A percentile compares a stretch with the other conserved stretches of the same genome.
These are phyloP conservation scores for Pythium rhizo-oryzae DNA, from an alignment of 352 stramenopile species.

Conservation along the genomic window DNA sequence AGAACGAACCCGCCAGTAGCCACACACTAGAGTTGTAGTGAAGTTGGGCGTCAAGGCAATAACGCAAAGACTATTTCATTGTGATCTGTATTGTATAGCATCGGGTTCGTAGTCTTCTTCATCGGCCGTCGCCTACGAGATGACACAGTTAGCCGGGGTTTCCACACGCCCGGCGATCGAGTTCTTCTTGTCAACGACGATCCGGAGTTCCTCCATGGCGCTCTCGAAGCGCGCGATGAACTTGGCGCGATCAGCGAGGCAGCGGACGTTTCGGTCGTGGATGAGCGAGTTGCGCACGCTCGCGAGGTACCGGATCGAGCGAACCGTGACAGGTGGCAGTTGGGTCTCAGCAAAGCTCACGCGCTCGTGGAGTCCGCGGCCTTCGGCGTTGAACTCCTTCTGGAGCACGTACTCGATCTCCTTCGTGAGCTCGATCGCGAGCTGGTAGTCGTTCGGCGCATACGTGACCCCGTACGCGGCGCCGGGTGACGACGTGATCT, in stretches of 20 bases:
- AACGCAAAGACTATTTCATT: too few species aligned
- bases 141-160: slow-evolving; percentile 23
- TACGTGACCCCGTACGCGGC: slow-evolving; percentile 33
- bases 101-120: not conserved
- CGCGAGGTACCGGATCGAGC: slow-evolving; percentile 76
- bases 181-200: slow-evolving; percentile 61
- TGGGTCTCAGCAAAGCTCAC: slow-evolving; percentile 48
- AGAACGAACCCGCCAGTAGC: not conserved
- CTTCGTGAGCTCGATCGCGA: slow-evolving; percentile 83
- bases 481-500: slow-evolving; percentile 16
- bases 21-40: too few species aligned
- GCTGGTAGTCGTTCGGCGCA: slow-evolving; percentile 77
- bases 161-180: slow-evolving; percentile 3
- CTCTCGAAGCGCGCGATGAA: slow-evolving; percentile 73
- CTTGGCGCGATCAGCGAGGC: slow-evolving; percentile 53
- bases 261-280: slow-evolving; percentile 66
- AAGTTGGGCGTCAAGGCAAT: not conserved
- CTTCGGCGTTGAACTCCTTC: slow-evolving; percentile 62
- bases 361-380: slow-evolving; percentile 76
- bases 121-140: slow-evolving; percentile 31
- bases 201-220: slow-evolving; percentile 60
- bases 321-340: slow-evolving; percentile 54
- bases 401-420: slow-evolving; percentile 75
- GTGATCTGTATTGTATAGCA: not conserved
- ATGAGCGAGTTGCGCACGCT: slow-evolving; percentile 84